A percentile compares a stretch with the other conserved stretches of the same genome.
phyloP scores from a whole-genome alignment of 257 asterid genomes.

The Cinchona pubescens region DNA sequence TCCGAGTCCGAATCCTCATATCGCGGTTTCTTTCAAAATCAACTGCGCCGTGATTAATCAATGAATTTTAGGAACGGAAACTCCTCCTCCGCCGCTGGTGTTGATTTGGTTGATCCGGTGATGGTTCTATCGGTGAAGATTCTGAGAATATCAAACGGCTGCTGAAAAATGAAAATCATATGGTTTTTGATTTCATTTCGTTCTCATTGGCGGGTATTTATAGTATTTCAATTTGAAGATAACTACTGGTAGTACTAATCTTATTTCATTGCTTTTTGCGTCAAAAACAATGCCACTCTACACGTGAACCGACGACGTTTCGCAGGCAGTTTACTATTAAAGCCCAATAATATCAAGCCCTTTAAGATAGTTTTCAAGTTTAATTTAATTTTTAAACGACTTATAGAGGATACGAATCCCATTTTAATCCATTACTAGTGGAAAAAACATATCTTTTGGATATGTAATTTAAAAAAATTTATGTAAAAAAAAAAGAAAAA shows the following conservation, averaged over 20 bases:
- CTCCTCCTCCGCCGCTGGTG: slow-evolving; percentile 27
- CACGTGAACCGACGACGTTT: background rate
- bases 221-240: background rate
- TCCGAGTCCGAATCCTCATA: slow-evolving; percentile 30
- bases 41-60: slow-evolving; percentile 56
- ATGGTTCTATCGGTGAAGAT: slow-evolving; percentile 47
- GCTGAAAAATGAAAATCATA: too few species aligned
- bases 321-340: too few species aligned
- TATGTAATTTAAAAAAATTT: too few species aligned
- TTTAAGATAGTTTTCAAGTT: too few species aligned
- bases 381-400: too few species aligned
- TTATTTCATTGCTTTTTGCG: background rate
- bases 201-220: slow-evolving; percentile 13
- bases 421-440: too few species aligned
- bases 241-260: too few species aligned
- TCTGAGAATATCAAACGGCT: slow-evolving; percentile 33
- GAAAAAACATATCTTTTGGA: too few species aligned
- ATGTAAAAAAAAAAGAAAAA: too few species aligned
- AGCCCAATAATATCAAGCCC: too few species aligned
- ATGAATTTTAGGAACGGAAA: slow-evolving; percentile 70
- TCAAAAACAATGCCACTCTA: background rate
- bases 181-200: too few species aligned
- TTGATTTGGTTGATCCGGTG: slow-evolving; percentile 21
- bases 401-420: too few species aligned
- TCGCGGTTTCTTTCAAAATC: slow-evolving; percentile 39